A percentile compares a stretch with the other conserved stretches of the same genome.
Evolutionary conservation across 306 rosid genomes (phyloP).

Genomic region (Prunus kanzakura): DNA sequence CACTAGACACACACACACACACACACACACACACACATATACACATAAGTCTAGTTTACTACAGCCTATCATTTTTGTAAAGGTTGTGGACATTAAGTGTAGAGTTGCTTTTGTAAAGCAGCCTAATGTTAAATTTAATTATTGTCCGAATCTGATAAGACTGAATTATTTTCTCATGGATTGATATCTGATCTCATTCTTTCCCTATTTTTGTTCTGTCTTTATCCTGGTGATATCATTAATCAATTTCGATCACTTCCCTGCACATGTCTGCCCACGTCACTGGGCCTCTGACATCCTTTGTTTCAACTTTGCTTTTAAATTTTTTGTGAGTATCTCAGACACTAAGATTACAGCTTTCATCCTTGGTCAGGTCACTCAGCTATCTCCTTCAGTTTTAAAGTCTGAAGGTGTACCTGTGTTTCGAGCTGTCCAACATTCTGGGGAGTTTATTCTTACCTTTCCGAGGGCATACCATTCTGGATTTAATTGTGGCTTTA

Average conservation of each 20-base stretch:
- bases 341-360: slow-evolving; percentile 21
- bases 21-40: too few species aligned
- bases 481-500: slow-evolving; percentile 96
- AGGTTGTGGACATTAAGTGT: too few species aligned
- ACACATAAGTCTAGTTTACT: too few species aligned
- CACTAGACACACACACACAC: too few species aligned
- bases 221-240: too few species aligned
- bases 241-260: neutral
- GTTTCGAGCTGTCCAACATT: slow-evolving; percentile 65
- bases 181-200: too few species aligned
- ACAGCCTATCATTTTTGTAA: too few species aligned
- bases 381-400: slow-evolving; percentile 90
- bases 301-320: slow-evolving; percentile 1
- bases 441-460: slow-evolving; percentile 93
- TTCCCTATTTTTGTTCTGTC: too few species aligned
- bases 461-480: slow-evolving; percentile 96
- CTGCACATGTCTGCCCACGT: neutral
- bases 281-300: slow-evolving; percentile 3
- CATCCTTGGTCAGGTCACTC: slow-evolving; percentile 70
- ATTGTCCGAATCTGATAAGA: too few species aligned
- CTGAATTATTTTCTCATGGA: too few species aligned
- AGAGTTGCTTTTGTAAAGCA: too few species aligned
- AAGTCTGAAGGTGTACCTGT: slow-evolving; percentile 90
- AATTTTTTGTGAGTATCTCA: neutral
- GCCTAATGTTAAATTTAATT: too few species aligned